Conservation (phyloP, 2,329 filamentous ascomycete genomes). For the Claviceps quebecensis region DNA sequence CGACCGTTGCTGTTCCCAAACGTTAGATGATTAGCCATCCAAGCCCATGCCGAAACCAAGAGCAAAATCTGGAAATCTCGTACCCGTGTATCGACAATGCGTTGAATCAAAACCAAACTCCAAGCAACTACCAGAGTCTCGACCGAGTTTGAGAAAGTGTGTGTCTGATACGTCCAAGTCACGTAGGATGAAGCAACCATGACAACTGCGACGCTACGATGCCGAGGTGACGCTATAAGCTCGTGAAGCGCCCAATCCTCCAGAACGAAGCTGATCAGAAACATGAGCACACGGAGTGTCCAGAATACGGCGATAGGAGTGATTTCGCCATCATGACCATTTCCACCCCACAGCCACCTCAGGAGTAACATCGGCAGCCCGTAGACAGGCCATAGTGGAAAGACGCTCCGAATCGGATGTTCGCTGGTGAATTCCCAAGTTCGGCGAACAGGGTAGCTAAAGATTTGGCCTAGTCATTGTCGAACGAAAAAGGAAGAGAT, state of each 20-base stretch:
- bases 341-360: slow-evolving; percentile 83
- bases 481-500: neutral
- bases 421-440: slow-evolving; percentile 95
- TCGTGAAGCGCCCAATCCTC: slow-evolving; percentile 97
- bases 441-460: slow-evolving; percentile 74
- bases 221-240: slow-evolving; percentile 60
- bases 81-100: slow-evolving; percentile 70
- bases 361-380: slow-evolving; percentile 85
- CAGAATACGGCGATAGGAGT: slow-evolving; percentile 83
- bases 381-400: slow-evolving; percentile 92
- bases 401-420: slow-evolving; percentile 83
- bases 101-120: slow-evolving; percentile 81
- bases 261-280: slow-evolving; percentile 84
- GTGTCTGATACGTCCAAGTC: slow-evolving; percentile 96
- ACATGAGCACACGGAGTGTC: slow-evolving; percentile 80
- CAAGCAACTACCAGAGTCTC: slow-evolving; percentile 88
- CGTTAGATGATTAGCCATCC: slow-evolving; percentile 10
- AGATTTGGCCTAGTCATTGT: slow-evolving; percentile 59
- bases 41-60: slow-evolving; percentile 6
- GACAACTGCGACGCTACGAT: slow-evolving; percentile 60
- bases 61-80: slow-evolving; percentile 13
- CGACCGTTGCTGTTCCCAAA: slow-evolving; percentile 47
- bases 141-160: slow-evolving; percentile 95
- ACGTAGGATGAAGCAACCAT: slow-evolving; percentile 93
- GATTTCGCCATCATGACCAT: slow-evolving; percentile 60